Conservation (phyloP, 768 basidiomycete genomes). For the Lepiota venenata region DNA sequence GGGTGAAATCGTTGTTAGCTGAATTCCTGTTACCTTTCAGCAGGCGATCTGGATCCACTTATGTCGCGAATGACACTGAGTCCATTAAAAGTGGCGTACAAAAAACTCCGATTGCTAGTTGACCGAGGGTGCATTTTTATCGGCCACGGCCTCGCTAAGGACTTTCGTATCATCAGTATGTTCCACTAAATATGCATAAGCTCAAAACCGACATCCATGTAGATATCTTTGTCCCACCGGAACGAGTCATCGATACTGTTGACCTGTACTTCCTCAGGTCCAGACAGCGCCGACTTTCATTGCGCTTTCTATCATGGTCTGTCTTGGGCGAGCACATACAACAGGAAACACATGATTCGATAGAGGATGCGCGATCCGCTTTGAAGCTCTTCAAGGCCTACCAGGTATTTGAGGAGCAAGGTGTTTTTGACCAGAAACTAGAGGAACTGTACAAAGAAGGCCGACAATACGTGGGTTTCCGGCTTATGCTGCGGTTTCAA, state of each 20-base stretch:
- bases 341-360: slow-evolving; percentile 94
- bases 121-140: slow-evolving; percentile 96
- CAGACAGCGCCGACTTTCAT: slow-evolving; percentile 83
- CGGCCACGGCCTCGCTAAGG: slow-evolving; percentile 95
- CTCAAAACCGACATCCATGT: background rate
- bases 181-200: slow-evolving; percentile 1
- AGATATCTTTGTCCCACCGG: slow-evolving; percentile 96
- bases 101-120: slow-evolving; percentile 90
- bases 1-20: background rate
- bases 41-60: slow-evolving; percentile 87
- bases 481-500: background rate
- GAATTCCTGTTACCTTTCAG: slow-evolving; percentile 34
- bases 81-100: slow-evolving; percentile 96
- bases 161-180: slow-evolving; percentile 97
- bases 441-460: slow-evolving; percentile 84
- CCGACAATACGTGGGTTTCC: slow-evolving; percentile 56
- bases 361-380: slow-evolving; percentile 91
- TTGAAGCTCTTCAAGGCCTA: slow-evolving; percentile 83
- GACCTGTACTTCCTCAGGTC: slow-evolving; percentile 87
- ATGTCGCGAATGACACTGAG: slow-evolving; percentile 86
- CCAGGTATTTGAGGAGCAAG: slow-evolving; percentile 68
- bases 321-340: slow-evolving; percentile 92
- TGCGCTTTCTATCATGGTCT: slow-evolving; percentile 94
- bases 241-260: slow-evolving; percentile 96
- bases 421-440: slow-evolving; percentile 81